Evolutionary conservation across 495 filamentous ascomycete species (phyloP), one percentile per base, ranked within the genome.

Genomic region (Hypoxylon rickii): DNA sequence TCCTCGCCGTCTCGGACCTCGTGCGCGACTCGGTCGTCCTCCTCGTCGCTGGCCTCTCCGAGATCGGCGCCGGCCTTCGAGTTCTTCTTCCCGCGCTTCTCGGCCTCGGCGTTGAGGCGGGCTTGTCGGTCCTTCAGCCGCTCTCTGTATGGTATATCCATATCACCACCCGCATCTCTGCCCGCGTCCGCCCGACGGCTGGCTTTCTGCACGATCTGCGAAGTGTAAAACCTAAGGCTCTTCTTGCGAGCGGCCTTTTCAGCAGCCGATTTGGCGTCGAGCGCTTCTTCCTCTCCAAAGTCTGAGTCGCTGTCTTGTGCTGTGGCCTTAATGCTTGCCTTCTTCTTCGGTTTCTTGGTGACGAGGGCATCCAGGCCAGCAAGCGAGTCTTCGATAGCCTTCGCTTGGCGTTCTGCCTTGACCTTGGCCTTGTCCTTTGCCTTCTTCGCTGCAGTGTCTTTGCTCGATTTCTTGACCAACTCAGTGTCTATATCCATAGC

Each of bases 191-290:
- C 86, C 26, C 94, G 90, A 64, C 89, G 92, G 73, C 89, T 92
- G 49, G 88, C 82, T 71, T 96, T 96, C 67, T 96, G 92, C 20
- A 89, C 87, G 48, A 97, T 89, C 66, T 97, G 94, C 3, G 90
- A 94, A 18, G 95, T 96, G 79, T 98, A 97, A 75, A 98, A 98
- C 46, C 89, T 86, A 32, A 98, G 83, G 55, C 79, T 89, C 73
- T 92, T 94, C 78, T 92, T 96, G 63, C 87, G 86, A 41, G 79
- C 77, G 2, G 85, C 88, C 73, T 97, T 98, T 54, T 94, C 89
- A 43, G 86, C 87, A 0, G 87, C 86, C 51, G 73, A 63, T 47
- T 70, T 73, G 13, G 70, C 71, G 51, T 80, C 77, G 15, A 82
- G 68, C 11, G 46, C 54, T 15, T 78, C 76, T 40, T 81, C 74